Evolutionary conservation across 2,329 filamentous ascomycete species (phyloP).

Genomic region (Diaporthe caulivora): DNA sequence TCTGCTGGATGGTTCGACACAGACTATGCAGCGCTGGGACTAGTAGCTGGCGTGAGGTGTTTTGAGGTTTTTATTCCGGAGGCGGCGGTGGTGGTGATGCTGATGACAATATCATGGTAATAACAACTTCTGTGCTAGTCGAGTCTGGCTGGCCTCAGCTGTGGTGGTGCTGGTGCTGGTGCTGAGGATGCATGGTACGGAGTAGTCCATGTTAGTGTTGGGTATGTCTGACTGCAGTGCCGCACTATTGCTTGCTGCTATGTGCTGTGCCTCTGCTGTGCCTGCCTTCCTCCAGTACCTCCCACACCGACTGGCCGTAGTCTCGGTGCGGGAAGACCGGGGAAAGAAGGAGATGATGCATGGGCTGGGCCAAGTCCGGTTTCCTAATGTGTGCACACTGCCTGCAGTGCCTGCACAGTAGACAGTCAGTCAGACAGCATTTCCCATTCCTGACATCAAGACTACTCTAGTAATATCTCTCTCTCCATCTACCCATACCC

Average conservation of each 20-base stretch:
- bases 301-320: conserved; percentile 33
- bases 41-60: not conserved
- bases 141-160: conserved; percentile 1
- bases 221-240: not conserved
- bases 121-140: conserved; percentile 13
- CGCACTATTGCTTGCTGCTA: conserved; percentile 4
- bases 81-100: not conserved
- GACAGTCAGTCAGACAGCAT: not conserved
- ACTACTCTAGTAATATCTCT: not conserved
- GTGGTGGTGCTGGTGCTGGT: not conserved
- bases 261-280: conserved; percentile 18
- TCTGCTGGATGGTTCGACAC: conserved; percentile 12
- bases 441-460: conserved; percentile 22
- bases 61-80: conserved; percentile 15
- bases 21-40: not conserved
- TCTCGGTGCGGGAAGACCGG: conserved; percentile 33
- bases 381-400: no score
- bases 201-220: not conserved
- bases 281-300: conserved; percentile 17
- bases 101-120: not conserved
- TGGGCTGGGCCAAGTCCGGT: not conserved
- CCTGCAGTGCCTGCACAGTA: no score
- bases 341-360: not conserved
- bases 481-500: conserved; percentile 4
- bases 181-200: not conserved